Evolutionary conservation across 148 eudicot genomes (phyloP).

Genomic region (Rhododendron simsii): DNA sequence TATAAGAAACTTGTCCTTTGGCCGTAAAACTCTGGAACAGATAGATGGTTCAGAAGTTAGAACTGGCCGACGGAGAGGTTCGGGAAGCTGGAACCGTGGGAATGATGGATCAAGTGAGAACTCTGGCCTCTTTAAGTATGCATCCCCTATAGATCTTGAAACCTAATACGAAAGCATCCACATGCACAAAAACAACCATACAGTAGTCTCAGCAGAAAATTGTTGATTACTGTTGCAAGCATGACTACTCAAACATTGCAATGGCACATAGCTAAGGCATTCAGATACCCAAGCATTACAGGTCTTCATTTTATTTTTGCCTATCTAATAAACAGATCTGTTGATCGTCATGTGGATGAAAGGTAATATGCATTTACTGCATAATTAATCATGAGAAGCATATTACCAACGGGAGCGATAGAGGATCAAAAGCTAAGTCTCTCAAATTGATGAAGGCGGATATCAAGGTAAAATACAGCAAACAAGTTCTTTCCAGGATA

Average conservation of each 20-base stretch:
- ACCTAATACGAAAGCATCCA: slow-evolving; percentile 39
- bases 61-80: slow-evolving; percentile 51
- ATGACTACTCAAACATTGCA: not conserved
- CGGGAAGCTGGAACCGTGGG: slow-evolving; percentile 45
- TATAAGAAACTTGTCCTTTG: slow-evolving; percentile 56
- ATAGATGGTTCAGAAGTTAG: slow-evolving; percentile 61
- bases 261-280: not conserved
- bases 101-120: slow-evolving; percentile 46
- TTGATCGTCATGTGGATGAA: not conserved
- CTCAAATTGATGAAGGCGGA: not conserved
- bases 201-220: not conserved
- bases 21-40: slow-evolving; percentile 30
- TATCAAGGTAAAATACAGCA: not conserved
- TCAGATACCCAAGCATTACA: not conserved
- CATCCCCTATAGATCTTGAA: slow-evolving; percentile 80
- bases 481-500: not conserved
- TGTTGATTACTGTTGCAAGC: not conserved
- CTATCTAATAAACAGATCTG: not conserved
- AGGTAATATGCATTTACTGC: not conserved
- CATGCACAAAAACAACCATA: not conserved
- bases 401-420: not conserved
- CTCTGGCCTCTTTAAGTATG: slow-evolving; percentile 62
- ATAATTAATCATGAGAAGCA: not conserved
- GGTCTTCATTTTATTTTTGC: not conserved
- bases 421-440: not conserved